A percentile compares a stretch with the other conserved stretches of the same genome.
These are phyloP conservation scores for Cyclostephanos invisitatus DNA, from an alignment of 108 stramenopile species.

Conservation along the genomic window DNA sequence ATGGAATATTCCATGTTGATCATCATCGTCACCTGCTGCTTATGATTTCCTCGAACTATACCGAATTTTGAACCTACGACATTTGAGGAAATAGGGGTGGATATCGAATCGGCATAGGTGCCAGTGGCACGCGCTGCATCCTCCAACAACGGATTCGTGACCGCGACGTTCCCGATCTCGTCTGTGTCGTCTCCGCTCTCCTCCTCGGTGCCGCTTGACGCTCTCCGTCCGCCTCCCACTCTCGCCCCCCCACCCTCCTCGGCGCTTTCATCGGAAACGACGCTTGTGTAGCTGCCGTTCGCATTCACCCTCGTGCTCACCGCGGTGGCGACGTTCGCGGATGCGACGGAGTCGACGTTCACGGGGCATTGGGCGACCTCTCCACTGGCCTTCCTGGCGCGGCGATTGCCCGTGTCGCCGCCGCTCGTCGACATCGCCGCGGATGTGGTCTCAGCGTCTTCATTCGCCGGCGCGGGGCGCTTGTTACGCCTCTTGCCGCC, in stretches of 20 bases:
- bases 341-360: background rate
- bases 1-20: constrained; percentile 8
- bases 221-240: background rate
- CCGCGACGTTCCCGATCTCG: background rate
- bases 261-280: constrained; percentile 1
- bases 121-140: background rate
- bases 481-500: constrained; percentile 13
- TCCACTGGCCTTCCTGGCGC: constrained; percentile 13
- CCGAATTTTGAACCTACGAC: background rate
- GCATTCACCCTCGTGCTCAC: background rate
- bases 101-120: background rate
- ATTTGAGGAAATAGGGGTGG: background rate
- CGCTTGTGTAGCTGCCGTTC: background rate
- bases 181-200: background rate
- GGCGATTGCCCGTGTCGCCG: background rate
- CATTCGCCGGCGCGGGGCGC: background rate
- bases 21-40: background rate
- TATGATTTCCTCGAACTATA: background rate
- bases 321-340: constrained; percentile 1
- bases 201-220: background rate
- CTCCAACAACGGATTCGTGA: background rate
- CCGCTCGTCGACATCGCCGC: background rate
- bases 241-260: background rate
- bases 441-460: background rate
- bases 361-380: background rate